These are phyloP conservation scores for Boletus rubroflammeus DNA, from an alignment of 768 basidiomycete species.

Conservation along the genomic window DNA sequence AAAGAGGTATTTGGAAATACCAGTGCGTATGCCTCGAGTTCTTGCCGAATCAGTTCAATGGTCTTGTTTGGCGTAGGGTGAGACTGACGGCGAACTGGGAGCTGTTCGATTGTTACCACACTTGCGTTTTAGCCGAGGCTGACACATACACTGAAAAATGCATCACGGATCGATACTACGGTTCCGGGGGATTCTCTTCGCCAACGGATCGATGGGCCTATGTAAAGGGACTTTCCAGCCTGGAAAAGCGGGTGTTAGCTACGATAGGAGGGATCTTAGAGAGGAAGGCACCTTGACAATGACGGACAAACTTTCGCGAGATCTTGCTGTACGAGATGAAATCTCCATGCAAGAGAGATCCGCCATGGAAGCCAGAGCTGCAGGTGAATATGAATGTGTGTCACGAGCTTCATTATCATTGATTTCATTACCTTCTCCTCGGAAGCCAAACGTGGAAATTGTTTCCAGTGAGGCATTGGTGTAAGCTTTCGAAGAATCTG, in stretches of 20 bases:
- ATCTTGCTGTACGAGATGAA: constrained; percentile 63
- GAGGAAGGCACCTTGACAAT: constrained; percentile 62
- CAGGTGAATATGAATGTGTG: constrained; percentile 3
- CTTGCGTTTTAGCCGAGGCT: neutral
- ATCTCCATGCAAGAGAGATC: constrained; percentile 81
- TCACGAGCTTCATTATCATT: constrained; percentile 1
- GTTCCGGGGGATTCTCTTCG: constrained; percentile 73
- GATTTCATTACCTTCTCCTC: constrained; percentile 75
- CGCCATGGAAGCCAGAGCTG: constrained; percentile 82
- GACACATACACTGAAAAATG: constrained; percentile 77
- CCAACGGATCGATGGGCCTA: constrained; percentile 74
- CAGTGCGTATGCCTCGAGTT: constrained; percentile 70
- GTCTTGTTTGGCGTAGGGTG: constrained; percentile 60
- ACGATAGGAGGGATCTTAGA: neutral
- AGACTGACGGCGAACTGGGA: constrained; percentile 75
- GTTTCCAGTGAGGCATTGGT: constrained; percentile 45
- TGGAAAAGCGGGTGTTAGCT: constrained; percentile 26
- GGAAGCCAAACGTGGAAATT: constrained; percentile 77
- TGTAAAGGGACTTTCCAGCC: constrained; percentile 66
- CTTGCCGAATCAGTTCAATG: constrained; percentile 62
- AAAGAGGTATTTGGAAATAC: constrained; percentile 71
- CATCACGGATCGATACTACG: constrained; percentile 78
- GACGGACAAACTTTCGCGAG: constrained; percentile 67
- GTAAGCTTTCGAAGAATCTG: constrained; percentile 76
- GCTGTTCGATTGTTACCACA: constrained; percentile 38